Evolutionary conservation across 768 basidiomycete species (phyloP), one percentile per base, ranked within the genome.

Genomic region (Pulveroboletus ravenelii): DNA sequence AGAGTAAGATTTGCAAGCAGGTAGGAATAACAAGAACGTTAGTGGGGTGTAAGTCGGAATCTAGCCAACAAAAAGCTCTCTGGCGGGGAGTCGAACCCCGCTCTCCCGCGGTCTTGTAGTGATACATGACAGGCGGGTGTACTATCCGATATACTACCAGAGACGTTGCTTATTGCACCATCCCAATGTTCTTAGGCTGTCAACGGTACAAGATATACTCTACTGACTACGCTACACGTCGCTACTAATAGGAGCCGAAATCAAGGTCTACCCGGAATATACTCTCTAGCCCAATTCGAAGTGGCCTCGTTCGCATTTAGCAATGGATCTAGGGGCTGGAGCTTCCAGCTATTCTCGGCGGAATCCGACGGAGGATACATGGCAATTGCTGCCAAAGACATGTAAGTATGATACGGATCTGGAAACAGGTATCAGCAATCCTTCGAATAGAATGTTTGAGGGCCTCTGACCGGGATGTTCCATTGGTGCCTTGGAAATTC

Each of bases 401-500:
- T 74, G 65, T 97, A 98, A 0, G 94, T 96, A 60, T 99, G 95
- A 62, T 92, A 95, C 0, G 95, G 93, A 72, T 99, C 95, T 87
- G 61, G 20, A 30, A 53, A 52, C 38, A 27, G n/a, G 38, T 13
- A 55, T 61, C 46, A 66, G 49, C 23, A 8, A 39, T 12, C 5
- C 34, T 37, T 34, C 15, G 6, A 27, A 36, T 38, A 36, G 7
- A 42, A 25, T 13, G 8, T 35, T 15, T 12, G 23, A 36, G 40
- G 14, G 32, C 17, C 10, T 50, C 73, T 53, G 50, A 93, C 93
- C 93, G 51, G 94, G 84, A 55, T 74, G 74, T 55, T 90, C 88
- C 15, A 80, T 84, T 0, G 89, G 89, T 0, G 82, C 80, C 62
- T 97, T 96, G 0, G 85, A 78, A 45, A 98, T 85, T 0, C 95